phyloP scores from a whole-genome alignment of 306 rosid genomes.

The Quercus alba region DNA sequence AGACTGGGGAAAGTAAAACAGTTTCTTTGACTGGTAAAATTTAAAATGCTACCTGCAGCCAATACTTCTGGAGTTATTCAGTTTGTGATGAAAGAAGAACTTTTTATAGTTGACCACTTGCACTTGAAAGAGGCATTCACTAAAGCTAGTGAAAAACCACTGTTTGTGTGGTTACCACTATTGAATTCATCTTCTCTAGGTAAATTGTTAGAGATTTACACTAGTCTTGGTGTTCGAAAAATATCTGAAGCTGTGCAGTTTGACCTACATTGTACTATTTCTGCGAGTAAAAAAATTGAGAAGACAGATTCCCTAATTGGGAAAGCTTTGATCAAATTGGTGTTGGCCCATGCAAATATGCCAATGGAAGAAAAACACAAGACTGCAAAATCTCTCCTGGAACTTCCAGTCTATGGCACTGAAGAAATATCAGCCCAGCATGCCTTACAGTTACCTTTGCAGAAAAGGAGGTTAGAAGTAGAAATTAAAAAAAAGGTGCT shows the following conservation, averaged over 20 bases:
- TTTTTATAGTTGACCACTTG: slow-evolving; percentile 19
- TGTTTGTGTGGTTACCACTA: slow-evolving; percentile 17
- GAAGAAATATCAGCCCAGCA: too few species aligned
- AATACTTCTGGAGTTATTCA: neutral
- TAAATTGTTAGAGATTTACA: slow-evolving; percentile 1
- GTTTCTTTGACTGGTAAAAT: slow-evolving; percentile 5
- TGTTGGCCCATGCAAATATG: too few species aligned
- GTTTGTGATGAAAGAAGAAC: slow-evolving; percentile 8
- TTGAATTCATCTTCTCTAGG: neutral
- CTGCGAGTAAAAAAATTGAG: too few species aligned
- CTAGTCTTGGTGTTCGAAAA: slow-evolving; percentile 13
- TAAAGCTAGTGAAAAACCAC: neutral
- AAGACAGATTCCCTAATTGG: too few species aligned
- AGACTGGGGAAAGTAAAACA: slow-evolving; percentile 13
- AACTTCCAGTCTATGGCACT: too few species aligned
- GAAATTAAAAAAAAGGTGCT: too few species aligned
- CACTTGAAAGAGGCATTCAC: slow-evolving; percentile 4
- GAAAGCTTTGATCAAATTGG: too few species aligned
- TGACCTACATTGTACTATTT: too few species aligned
- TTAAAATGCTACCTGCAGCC: slow-evolving; percentile 7
- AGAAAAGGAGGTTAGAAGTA: too few species aligned
- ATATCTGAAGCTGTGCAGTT: slow-evolving; percentile 10
- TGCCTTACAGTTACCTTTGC: too few species aligned
- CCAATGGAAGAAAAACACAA: too few species aligned
- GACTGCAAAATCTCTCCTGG: too few species aligned